These are phyloP conservation scores for Rhodamnia rubescens DNA, from an alignment of 345 rosid genomes.

Conservation along the genomic window DNA sequence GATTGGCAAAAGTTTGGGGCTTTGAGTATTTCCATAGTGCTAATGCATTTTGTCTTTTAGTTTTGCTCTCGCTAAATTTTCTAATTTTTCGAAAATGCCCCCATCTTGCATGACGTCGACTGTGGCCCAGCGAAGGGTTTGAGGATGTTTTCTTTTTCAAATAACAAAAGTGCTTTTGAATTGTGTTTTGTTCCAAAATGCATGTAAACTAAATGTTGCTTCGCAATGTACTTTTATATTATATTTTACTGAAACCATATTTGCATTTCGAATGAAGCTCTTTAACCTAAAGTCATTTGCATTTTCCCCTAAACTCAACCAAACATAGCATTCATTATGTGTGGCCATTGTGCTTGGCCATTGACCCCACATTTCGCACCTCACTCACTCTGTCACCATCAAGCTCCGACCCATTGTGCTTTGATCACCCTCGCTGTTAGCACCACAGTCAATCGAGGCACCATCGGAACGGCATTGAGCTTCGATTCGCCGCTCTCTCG, in stretches of 20 bases:
- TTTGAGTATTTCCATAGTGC: neutral
- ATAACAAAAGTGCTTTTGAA: neutral
- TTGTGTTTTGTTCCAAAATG: neutral
- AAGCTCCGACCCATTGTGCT: neutral
- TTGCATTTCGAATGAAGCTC: too few relatives aligned
- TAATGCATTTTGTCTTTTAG: neutral
- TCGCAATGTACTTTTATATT: neutral
- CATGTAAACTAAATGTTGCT: neutral
- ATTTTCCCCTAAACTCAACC: too few relatives aligned
- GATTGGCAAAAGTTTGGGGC: neutral
- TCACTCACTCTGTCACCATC: neutral
- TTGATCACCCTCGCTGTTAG: too few relatives aligned
- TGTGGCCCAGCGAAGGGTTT: neutral
- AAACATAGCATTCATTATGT: fast-evolving
- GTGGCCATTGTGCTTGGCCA: neutral
- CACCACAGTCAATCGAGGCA: too few relatives aligned
- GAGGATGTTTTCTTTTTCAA: neutral
- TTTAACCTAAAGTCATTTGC: too few relatives aligned
- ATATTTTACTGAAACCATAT: too few relatives aligned
- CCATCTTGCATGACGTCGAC: neutral
- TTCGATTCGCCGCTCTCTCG: too few relatives aligned
- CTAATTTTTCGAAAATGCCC: neutral
- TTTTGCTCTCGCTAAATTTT: neutral
- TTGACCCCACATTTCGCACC: neutral
- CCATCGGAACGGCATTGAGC: too few relatives aligned